Evolutionary conservation across 352 stramenopile genomes (phyloP), one percentile per base, ranked within the genome.

Genomic region (Blastocystis sp.): DNA sequence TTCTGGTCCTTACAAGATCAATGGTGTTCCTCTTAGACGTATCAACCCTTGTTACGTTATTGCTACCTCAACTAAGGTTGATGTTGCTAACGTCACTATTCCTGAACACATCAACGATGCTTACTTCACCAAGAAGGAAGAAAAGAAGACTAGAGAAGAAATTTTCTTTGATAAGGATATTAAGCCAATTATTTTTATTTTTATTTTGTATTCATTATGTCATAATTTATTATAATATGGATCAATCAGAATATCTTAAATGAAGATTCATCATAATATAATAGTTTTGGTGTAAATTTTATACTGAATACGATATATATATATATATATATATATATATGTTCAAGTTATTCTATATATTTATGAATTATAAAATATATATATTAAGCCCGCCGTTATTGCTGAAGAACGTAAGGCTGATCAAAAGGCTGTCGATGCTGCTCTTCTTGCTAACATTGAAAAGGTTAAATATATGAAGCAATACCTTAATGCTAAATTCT

Each of bases 1-100:
- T n/a, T 19, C 91, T 85, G 89, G 90, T 68, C 91, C 91, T 24
- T 97, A 94, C 83, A 91, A 93, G 77, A 79, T 96, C 45, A 98
- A 98, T 78, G 89, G 88, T 65, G 88, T 96, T 23, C 91, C 89
- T 21, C 73, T 98, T 49, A 81, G 88, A 67, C 85, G 91, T 59
- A 85, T 97, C 44, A 96, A 96, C 77, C 88, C 95, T 78, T 76
- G 84, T 35, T 97, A 95, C 72, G 88, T 95, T 35, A 97, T 98
- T 70, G 89, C 83, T 56, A 97, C 91, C 44, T 93, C 81, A 34
- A 93, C 87, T 65, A 95, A 91, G 77, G 75, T 98, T 0, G 78
- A 95, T 77, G 74, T 96, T 46, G 75, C 73, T 34, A 75, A 73
- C 47, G 79, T 97, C 0, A 77, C 83, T 49, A 80, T 96, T 62